Conservation (phyloP, 805 yeast genomes). For the Metschnikowia cubensis region DNA sequence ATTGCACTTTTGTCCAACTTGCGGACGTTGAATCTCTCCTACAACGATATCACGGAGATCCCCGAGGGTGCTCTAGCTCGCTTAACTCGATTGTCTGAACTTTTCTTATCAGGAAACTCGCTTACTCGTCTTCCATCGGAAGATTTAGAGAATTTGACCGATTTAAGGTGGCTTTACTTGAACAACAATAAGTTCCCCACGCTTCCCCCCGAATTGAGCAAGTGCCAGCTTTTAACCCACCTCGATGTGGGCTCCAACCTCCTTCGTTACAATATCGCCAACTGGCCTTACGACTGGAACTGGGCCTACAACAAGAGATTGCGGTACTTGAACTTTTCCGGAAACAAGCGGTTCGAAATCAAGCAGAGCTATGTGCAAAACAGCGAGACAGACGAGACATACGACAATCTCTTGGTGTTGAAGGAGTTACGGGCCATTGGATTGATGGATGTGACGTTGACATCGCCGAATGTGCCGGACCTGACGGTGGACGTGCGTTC, state of each 20-base stretch:
- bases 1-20: conserved; percentile 58
- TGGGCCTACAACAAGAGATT: conserved; percentile 83
- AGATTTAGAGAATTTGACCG: conserved; percentile 61
- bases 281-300: conserved; percentile 96
- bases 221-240: conserved; percentile 56
- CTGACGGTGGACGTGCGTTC: conserved; percentile 79
- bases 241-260: conserved; percentile 91
- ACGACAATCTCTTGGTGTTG: conserved; percentile 62
- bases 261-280: conserved; percentile 85
- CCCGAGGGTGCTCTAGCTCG: conserved; percentile 68
- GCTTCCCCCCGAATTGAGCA: conserved; percentile 82
- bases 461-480: conserved; percentile 86
- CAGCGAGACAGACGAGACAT: conserved; percentile 57
- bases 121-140: conserved; percentile 80
- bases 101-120: conserved; percentile 81
- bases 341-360: conserved; percentile 88
- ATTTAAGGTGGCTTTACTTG: conserved; percentile 58
- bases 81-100: conserved; percentile 52
- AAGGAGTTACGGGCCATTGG: conserved; percentile 73
- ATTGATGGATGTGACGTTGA: conserved; percentile 90
- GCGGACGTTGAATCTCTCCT: conserved; percentile 67
- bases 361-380: conserved; percentile 55
- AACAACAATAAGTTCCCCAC: conserved; percentile 85
- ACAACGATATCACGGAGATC: conserved; percentile 79
- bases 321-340: conserved; percentile 82